These are phyloP conservation scores for Peronospora destructor DNA, from an alignment of 352 stramenopile species.

Conservation along the genomic window DNA sequence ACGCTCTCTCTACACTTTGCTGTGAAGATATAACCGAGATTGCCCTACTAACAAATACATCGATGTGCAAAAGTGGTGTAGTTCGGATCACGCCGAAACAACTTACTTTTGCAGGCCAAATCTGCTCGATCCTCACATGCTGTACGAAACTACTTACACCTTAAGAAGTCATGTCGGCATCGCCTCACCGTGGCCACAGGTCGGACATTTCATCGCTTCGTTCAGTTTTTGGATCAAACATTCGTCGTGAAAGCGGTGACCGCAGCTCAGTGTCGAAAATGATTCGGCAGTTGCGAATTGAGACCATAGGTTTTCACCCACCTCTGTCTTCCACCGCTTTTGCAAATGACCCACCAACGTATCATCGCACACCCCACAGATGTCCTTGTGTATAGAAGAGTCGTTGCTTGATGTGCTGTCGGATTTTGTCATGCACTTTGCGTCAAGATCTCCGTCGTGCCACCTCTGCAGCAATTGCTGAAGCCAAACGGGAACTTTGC, in stretches of 20 bases:
- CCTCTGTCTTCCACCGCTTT: slow-evolving; percentile 2
- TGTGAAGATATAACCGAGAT: too few relatives aligned
- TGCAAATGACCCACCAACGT: slow-evolving; percentile 10
- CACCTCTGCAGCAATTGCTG: slow-evolving; percentile 21
- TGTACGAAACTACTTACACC: background rate
- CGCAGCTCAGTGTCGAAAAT: slow-evolving; percentile 43
- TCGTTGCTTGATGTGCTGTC: slow-evolving; percentile 19
- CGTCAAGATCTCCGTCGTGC: slow-evolving; percentile 21
- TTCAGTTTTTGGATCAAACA: slow-evolving; percentile 59
- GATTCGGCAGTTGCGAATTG: slow-evolving; percentile 14
- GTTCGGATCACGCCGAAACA: too few relatives aligned
- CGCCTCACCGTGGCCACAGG: slow-evolving; percentile 21
- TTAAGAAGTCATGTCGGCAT: too few relatives aligned
- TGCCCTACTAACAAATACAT: too few relatives aligned
- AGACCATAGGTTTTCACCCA: slow-evolving; percentile 11
- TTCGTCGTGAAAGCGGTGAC: slow-evolving; percentile 66
- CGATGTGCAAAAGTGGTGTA: too few relatives aligned
- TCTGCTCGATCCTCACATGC: too few relatives aligned
- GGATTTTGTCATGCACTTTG: slow-evolving; percentile 13
- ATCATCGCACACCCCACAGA: slow-evolving; percentile 20
- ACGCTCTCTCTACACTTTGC: too few relatives aligned
- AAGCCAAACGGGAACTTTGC: slow-evolving; percentile 15
- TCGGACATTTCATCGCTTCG: slow-evolving; percentile 43
- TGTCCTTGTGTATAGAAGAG: slow-evolving; percentile 7
- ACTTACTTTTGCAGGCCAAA: background rate